Conservation (phyloP, 768 basidiomycete genomes). For the Boletus pseudopeckii region DNA sequence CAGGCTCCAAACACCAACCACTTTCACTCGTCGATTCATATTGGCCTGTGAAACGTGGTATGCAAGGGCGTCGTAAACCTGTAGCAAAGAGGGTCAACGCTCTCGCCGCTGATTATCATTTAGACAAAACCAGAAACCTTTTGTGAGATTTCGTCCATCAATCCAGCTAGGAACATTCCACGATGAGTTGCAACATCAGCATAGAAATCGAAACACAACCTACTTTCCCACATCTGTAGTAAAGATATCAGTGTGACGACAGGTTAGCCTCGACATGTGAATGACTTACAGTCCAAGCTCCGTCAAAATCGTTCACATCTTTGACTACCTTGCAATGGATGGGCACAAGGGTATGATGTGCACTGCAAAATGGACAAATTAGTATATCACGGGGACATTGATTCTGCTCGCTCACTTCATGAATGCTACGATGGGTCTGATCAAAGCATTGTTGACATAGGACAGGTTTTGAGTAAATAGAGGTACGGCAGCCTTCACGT, state of each 20-base stretch:
- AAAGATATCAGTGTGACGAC: constrained; percentile 4
- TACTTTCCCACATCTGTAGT: constrained; percentile 88
- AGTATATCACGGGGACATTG: not conserved
- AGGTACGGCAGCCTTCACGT: constrained; percentile 93
- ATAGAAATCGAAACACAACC: constrained; percentile 24
- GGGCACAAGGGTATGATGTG: constrained; percentile 90
- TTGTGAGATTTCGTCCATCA: constrained; percentile 85
- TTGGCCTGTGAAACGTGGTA: constrained; percentile 91
- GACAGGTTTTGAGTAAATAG: constrained; percentile 86
- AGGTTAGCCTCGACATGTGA: not conserved
- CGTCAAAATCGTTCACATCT: constrained; percentile 85
- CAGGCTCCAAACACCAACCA: constrained; percentile 90
- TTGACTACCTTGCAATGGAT: constrained; percentile 89
- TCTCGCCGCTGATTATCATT: not conserved
- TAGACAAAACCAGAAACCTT: constrained; percentile 47
- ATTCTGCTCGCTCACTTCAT: constrained; percentile 73
- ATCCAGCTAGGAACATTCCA: constrained; percentile 59
- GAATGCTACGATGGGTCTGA: constrained; percentile 95
- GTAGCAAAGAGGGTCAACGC: not conserved
- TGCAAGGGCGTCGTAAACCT: constrained; percentile 91
- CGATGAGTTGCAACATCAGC: not conserved
- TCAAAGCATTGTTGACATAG: constrained; percentile 88
- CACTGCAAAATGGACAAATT: constrained; percentile 43
- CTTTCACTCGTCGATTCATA: constrained; percentile 84
- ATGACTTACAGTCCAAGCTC: constrained; percentile 87